Conservation (phyloP, 2,329 filamentous ascomycete genomes). For the Sporothrix dimorphospora region DNA sequence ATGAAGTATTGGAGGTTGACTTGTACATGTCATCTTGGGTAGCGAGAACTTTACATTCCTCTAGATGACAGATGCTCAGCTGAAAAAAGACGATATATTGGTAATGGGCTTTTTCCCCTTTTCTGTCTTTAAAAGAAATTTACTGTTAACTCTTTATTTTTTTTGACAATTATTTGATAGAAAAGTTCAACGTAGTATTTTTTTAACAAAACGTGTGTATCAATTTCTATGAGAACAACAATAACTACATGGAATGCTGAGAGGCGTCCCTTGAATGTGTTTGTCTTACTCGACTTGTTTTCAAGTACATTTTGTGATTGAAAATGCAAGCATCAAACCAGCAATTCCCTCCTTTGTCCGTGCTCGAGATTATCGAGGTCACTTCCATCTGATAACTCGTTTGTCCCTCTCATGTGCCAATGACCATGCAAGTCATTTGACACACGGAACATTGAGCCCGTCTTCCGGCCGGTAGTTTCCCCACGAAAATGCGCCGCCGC, state of each 20-base stretch:
- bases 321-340: background rate
- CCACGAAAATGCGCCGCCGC: conserved; percentile 14
- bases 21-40: background rate
- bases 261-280: background rate
- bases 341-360: background rate
- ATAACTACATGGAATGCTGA: background rate
- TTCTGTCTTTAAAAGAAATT: too few relatives aligned
- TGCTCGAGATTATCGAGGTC: background rate
- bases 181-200: too few relatives aligned
- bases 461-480: conserved; percentile 8
- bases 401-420: background rate
- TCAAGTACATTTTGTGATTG: too few relatives aligned
- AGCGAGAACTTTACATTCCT: too few relatives aligned
- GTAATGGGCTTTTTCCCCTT: too few relatives aligned
- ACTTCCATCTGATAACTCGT: background rate
- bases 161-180: too few relatives aligned
- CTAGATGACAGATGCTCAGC: too few relatives aligned
- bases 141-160: background rate
- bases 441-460: background rate
- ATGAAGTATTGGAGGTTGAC: background rate
- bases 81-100: too few relatives aligned
- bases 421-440: background rate
- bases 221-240: too few relatives aligned
- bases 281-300: background rate
- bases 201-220: too few relatives aligned